Base-by-base conservation (phyloP, 2,329 filamentous ascomycete genomes). In the Calonectria montana region DNA sequence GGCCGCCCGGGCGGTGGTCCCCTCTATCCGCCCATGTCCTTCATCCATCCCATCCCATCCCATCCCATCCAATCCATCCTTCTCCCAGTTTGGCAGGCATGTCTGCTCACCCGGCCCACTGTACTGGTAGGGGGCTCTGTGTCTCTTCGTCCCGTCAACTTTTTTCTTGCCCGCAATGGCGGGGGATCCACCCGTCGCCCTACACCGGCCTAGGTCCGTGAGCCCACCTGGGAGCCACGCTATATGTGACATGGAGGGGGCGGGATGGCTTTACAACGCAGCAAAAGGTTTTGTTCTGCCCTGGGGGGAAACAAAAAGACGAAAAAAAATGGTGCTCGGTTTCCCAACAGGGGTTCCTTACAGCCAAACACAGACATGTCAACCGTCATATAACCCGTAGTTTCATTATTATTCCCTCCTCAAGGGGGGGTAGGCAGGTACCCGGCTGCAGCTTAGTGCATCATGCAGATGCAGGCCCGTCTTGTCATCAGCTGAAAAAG, bases 191-290 rank as follows among this genome's bases (percentile, higher is more conserved):
- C 67, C 25, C 69, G 65, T 47, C 70, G 43, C 67, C 63, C 47
- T 74, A 66, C 70, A 53, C 75, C 70, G 68, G 74, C 69, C 72
- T 39, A 75, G 69, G 68, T 75, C 68, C 76, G 76, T 78, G 76
- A 76, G 74, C 70, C 76, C 61, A 63, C 67, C 72, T 72, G 67
- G 67, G 76, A 57, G 53, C 67, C 66, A 45, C 68, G 43, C 68
- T 53, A 65, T 59, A 39, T 59, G 53, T 59, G 67, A 45, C 47
- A 35, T 50, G 57, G 57, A 68, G 43, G 53, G 65, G 47, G 41
- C 12, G 29, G 29, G 9, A 43, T 43, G 21, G 21, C 43, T 35
- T 23, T 35, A 13, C 18, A 21, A 25, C 16, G 43, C 39, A 48
- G 27, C 61, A 41, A 21, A 12, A 15, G 23, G 43, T 31, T 12